Evolutionary conservation across 352 stramenopile genomes (phyloP).

Genomic region (Phytopythium montanum): DNA sequence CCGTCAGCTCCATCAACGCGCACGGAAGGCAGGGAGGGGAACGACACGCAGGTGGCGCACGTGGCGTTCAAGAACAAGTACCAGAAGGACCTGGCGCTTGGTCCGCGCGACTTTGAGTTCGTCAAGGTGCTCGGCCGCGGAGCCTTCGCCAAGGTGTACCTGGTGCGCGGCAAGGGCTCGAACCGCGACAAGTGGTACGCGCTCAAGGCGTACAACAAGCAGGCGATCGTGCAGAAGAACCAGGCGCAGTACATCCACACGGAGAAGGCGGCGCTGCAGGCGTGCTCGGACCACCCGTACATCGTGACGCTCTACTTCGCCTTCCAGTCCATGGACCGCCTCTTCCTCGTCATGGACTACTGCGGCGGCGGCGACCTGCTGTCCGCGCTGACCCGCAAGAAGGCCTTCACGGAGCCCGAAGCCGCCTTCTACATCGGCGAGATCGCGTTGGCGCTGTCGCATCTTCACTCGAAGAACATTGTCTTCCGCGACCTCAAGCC

Average conservation of each 20-base stretch:
- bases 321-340: constrained; percentile 79
- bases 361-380: constrained; percentile 78
- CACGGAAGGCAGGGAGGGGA: constrained; percentile 47
- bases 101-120: constrained; percentile 84
- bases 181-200: constrained; percentile 88
- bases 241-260: constrained; percentile 86
- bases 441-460: constrained; percentile 73
- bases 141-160: constrained; percentile 83
- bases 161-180: constrained; percentile 78
- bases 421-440: constrained; percentile 86
- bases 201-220: constrained; percentile 87
- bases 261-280: constrained; percentile 78
- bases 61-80: constrained; percentile 91
- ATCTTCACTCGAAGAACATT: constrained; percentile 86
- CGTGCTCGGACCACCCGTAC: constrained; percentile 83
- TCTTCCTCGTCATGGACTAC: constrained; percentile 88
- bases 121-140: constrained; percentile 81
- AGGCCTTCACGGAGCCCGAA: constrained; percentile 75
- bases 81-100: constrained; percentile 76
- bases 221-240: constrained; percentile 87
- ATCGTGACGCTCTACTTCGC: constrained; percentile 84
- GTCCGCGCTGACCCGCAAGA: constrained; percentile 69
- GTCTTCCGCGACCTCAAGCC: constrained; percentile 86
- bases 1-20: constrained; percentile 23
- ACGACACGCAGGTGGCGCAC: constrained; percentile 74